phyloP scores from a whole-genome alignment of 495 filamentous ascomycete genomes.

The Penicillium coffeae region DNA sequence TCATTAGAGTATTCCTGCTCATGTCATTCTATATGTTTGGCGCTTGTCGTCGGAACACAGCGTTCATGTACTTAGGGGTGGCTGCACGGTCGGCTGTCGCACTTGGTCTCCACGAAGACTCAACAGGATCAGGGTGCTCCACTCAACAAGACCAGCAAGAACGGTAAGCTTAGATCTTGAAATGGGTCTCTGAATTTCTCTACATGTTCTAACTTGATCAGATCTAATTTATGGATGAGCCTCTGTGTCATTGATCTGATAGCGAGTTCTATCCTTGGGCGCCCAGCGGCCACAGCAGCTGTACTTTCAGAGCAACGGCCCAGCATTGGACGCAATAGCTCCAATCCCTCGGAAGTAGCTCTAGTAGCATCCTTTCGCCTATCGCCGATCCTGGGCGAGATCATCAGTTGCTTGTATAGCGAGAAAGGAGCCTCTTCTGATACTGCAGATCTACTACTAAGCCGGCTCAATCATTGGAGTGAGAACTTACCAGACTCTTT shows the following conservation, averaged over 20 bases:
- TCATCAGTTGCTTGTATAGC: conserved; percentile 29
- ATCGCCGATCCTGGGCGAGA: conserved; percentile 34
- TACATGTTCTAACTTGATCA: conserved; percentile 6
- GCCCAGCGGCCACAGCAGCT: conserved; percentile 33
- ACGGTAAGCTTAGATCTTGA: too few relatives aligned
- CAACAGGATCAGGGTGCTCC: conserved; percentile 7
- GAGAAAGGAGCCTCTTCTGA: conserved; percentile 30
- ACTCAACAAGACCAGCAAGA: conserved; percentile 15
- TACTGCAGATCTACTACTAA: conserved; percentile 31
- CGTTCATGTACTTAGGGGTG: conserved; percentile 48
- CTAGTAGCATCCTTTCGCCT: conserved; percentile 35
- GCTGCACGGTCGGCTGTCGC: conserved; percentile 41
- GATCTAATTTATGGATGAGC: conserved; percentile 41
- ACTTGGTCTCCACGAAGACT: conserved; percentile 36
- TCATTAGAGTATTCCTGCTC: conserved; percentile 38
- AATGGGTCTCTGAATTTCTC: too few relatives aligned
- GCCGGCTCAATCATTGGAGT: conserved; percentile 35
- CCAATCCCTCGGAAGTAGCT: conserved; percentile 7
- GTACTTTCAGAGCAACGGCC: conserved; percentile 19
- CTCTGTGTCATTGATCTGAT: conserved; percentile 42
- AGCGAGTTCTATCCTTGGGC: conserved; percentile 40
- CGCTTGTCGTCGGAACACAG: conserved; percentile 44
- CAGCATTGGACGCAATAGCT: conserved; percentile 2
- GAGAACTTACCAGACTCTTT: conserved; percentile 26
- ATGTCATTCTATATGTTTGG: conserved; percentile 49